A percentile compares a stretch with the other conserved stretches of the same genome.
phyloP scores from a whole-genome alignment of 306 rosid genomes.

The Cercis canadensis region DNA sequence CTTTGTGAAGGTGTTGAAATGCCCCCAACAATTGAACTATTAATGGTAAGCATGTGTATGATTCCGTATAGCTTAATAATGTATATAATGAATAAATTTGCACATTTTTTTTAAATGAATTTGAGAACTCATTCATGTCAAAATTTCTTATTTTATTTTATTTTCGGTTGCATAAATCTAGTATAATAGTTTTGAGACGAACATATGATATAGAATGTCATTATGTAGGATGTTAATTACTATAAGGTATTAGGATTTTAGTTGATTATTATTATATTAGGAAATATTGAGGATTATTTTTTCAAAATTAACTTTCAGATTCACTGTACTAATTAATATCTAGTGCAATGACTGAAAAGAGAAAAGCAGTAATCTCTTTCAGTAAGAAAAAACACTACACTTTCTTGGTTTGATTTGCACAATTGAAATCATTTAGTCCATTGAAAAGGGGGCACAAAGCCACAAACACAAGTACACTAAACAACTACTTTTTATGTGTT shows the following conservation, averaged over 20 bases:
- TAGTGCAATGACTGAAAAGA: neutral
- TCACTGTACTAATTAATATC: no score
- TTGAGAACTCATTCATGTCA: neutral
- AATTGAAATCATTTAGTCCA: neutral
- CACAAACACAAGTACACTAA: no score
- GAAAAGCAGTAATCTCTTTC: neutral
- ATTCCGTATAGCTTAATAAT: slow-evolving; percentile 6
- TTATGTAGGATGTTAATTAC: slow-evolving; percentile 5
- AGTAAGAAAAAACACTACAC: neutral
- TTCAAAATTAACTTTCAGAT: neutral
- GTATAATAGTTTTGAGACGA: no score
- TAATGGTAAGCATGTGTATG: slow-evolving; percentile 42
- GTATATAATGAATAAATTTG: neutral
- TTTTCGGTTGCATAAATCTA: no score
- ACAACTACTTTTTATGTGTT: no score
- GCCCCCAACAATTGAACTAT: slow-evolving; percentile 39
- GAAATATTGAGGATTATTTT: neutral
- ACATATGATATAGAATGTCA: neutral
- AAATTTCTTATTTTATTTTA: slow-evolving; percentile 6
- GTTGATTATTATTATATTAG: neutral
- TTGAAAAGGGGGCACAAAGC: neutral
- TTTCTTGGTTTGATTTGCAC: neutral
- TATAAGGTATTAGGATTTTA: neutral
- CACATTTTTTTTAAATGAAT: slow-evolving; percentile 2
- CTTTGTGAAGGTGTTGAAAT: slow-evolving; percentile 62